Evolutionary conservation across 2,329 filamentous ascomycete species (phyloP).

Genomic region (Graphilbum fragrans): DNA sequence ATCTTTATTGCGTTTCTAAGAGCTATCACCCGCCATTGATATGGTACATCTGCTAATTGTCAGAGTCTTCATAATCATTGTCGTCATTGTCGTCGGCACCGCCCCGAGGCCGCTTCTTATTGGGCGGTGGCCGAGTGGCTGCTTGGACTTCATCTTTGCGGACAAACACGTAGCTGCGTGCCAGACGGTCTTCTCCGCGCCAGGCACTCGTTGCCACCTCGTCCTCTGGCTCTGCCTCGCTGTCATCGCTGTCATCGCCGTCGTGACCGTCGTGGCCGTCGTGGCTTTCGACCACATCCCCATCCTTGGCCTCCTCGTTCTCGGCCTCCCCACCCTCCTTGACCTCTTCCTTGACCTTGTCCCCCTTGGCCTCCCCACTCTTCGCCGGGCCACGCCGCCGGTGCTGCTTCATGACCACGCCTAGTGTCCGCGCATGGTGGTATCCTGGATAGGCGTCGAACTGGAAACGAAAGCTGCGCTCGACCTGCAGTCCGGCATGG

Average conservation of each 20-base stretch:
- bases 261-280: neutral
- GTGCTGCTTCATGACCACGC: conserved; percentile 31
- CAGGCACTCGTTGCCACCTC: conserved; percentile 21
- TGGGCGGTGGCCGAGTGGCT: conserved; percentile 10
- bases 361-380: neutral
- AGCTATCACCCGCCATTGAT: too few species aligned
- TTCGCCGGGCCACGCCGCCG: neutral
- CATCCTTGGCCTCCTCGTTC: conserved; percentile 20
- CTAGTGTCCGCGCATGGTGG: conserved; percentile 59
- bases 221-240: neutral
- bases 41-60: neutral
- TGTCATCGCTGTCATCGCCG: neutral
- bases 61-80: conserved; percentile 3
- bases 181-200: conserved; percentile 38
- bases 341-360: neutral
- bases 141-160: conserved; percentile 37
- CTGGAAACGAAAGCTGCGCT: conserved; percentile 59
- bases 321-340: neutral
- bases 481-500: conserved; percentile 59
- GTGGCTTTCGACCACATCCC: neutral
- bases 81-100: conserved; percentile 1
- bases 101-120: conserved; percentile 12
- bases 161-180: conserved; percentile 51
- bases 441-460: conserved; percentile 60
- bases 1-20: too few species aligned